Evolutionary conservation across 2,329 filamentous ascomycete species (phyloP).

Genomic region (Alternaria infectoria): DNA sequence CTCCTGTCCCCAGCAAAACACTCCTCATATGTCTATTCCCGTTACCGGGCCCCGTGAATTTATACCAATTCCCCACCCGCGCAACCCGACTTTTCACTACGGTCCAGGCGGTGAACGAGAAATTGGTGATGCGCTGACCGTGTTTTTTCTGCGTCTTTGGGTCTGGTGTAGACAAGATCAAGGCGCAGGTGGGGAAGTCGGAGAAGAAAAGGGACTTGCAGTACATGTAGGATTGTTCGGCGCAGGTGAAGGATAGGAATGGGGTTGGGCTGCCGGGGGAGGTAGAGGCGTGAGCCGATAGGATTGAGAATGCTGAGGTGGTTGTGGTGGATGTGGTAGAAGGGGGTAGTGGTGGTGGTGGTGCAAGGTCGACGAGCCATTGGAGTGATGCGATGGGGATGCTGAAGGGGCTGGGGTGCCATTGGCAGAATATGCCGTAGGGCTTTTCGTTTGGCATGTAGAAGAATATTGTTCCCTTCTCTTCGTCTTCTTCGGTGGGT

Average conservation of each 20-base stretch:
- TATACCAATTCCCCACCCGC: background rate
- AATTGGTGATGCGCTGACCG: background rate
- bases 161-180: background rate
- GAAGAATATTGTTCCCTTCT: slow-evolving; percentile 17
- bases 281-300: background rate
- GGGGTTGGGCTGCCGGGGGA: background rate
- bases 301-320: background rate
- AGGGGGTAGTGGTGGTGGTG: background rate
- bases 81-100: background rate
- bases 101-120: background rate
- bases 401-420: slow-evolving; percentile 57
- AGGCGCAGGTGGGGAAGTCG: slow-evolving; percentile 36
- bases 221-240: slow-evolving; percentile 28
- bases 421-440: slow-evolving; percentile 61
- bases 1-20: slow-evolving; percentile 34
- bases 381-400: slow-evolving; percentile 34
- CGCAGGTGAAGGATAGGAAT: slow-evolving; percentile 14
- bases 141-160: background rate
- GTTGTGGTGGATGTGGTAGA: background rate
- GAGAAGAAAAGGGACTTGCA: slow-evolving; percentile 24
- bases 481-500: background rate
- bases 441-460: slow-evolving; percentile 44
- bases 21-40: slow-evolving; percentile 42
- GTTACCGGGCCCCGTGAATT: background rate
- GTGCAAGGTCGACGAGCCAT: slow-evolving; percentile 7